Evolutionary conservation across 2,329 filamentous ascomycete genomes (phyloP).

Genomic region (Colletotrichum echinochloae): DNA sequence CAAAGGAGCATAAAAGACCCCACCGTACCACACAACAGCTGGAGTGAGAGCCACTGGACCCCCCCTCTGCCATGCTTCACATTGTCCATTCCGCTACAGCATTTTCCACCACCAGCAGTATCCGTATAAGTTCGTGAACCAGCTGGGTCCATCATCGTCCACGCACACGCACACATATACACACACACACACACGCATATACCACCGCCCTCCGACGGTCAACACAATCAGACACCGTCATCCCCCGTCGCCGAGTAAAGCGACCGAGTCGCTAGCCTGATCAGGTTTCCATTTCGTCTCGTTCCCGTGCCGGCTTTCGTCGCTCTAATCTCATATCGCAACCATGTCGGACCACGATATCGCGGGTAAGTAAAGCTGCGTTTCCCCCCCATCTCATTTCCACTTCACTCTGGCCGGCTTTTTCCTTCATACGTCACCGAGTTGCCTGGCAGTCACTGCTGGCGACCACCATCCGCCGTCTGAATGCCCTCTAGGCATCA

Average conservation of each 20-base stretch:
- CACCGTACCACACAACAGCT: slow-evolving; percentile 14
- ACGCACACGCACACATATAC: not conserved
- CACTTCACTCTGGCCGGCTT: not conserved
- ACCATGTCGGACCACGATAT: slow-evolving; percentile 76
- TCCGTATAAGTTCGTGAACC: slow-evolving; percentile 21
- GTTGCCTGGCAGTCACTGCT: not conserved
- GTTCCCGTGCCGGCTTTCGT: not conserved
- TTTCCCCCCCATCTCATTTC: not conserved
- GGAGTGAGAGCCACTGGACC: slow-evolving; percentile 18
- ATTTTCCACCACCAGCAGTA: slow-evolving; percentile 10
- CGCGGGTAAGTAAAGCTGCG: slow-evolving; percentile 65
- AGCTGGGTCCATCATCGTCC: not conserved
- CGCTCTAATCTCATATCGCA: slow-evolving; percentile 1
- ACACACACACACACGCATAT: not conserved
- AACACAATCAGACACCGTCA: not conserved
- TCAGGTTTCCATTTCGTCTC: not conserved
- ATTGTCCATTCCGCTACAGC: slow-evolving; percentile 18
- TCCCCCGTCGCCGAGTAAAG: not conserved
- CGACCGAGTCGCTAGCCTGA: not conserved
- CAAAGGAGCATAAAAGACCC: slow-evolving; percentile 38
- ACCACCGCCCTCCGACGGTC: too few relatives aligned
- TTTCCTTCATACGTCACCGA: too few relatives aligned
- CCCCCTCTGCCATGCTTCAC: slow-evolving; percentile 18
- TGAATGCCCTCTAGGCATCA: not conserved
- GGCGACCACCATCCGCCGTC: not conserved